These are phyloP conservation scores for Trichosporon sp. DNA, from an alignment of 1,284 basidiomycete species.

Conservation along the genomic window DNA sequence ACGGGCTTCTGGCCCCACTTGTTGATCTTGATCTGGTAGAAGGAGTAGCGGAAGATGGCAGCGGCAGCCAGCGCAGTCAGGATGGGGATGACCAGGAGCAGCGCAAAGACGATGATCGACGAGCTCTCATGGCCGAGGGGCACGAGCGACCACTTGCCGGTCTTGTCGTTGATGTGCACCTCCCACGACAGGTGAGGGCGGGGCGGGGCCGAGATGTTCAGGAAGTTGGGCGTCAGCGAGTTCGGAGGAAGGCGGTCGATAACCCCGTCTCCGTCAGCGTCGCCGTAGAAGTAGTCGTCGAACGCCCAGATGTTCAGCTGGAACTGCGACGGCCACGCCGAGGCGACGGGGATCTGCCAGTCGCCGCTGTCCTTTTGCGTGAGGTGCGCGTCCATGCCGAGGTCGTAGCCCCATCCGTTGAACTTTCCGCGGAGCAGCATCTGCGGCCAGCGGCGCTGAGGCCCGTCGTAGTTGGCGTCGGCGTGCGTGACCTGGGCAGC, in stretches of 20 bases:
- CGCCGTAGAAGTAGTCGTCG: constrained; percentile 86
- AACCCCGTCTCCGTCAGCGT: constrained; percentile 76
- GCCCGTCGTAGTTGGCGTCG: constrained; percentile 60
- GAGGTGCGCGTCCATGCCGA: constrained; percentile 67
- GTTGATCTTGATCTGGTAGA: constrained; percentile 92
- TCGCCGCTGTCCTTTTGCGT: constrained; percentile 57
- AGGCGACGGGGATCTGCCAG: constrained; percentile 60
- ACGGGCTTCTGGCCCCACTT: constrained; percentile 72
- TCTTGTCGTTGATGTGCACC: constrained; percentile 68
- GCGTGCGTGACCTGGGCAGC: constrained; percentile 68
- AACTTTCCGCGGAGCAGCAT: constrained; percentile 78
- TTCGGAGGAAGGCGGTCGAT: constrained; percentile 86
- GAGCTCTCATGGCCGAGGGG: constrained; percentile 75
- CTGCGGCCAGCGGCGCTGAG: constrained; percentile 72
- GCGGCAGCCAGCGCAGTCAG: constrained; percentile 78
- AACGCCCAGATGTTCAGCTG: constrained; percentile 83
- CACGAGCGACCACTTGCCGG: constrained; percentile 67
- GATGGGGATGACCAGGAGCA: constrained; percentile 72
- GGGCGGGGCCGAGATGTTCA: constrained; percentile 68
- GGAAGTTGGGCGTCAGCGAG: constrained; percentile 69
- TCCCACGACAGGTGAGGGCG: constrained; percentile 72
- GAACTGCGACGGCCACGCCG: constrained; percentile 77
- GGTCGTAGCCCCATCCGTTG: constrained; percentile 85
- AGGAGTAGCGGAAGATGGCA: constrained; percentile 83
- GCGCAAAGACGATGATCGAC: constrained; percentile 76